Percentiles rank a stretch among this genome's conserved stretches.
Conservation (phyloP, 495 filamentous ascomycete genomes). For the Penicillium mononematosum region DNA sequence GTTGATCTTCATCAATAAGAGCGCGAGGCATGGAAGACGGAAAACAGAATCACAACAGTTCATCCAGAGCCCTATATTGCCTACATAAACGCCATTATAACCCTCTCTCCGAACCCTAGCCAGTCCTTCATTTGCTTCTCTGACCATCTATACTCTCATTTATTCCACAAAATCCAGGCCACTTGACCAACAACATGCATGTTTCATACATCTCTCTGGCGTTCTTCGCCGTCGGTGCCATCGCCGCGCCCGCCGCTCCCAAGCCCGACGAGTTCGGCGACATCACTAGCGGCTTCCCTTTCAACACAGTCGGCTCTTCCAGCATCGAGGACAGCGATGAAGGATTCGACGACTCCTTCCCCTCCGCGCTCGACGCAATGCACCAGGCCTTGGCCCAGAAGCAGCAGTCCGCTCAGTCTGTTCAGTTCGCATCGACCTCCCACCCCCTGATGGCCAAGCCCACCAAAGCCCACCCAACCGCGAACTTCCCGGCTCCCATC, state of each 20-base stretch:
- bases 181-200: conserved; percentile 19
- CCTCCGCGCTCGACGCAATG: conserved; percentile 22
- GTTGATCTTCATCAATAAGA: conserved; percentile 20
- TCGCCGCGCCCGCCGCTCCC: conserved; percentile 23
- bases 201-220: conserved; percentile 28
- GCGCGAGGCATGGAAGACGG: conserved; percentile 24
- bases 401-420: background rate
- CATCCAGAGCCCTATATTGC: background rate
- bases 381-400: conserved; percentile 8
- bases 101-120: conserved; percentile 11
- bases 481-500: background rate
- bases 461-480: background rate
- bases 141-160: conserved; percentile 23
- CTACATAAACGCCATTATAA: conserved; percentile 21
- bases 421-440: conserved; percentile 3
- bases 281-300: conserved; percentile 19
- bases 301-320: conserved; percentile 14
- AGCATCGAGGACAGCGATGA: conserved; percentile 15
- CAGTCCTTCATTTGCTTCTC: conserved; percentile 13
- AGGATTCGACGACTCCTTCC: conserved; percentile 18
- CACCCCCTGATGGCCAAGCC: background rate
- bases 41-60: conserved; percentile 16
- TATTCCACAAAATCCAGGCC: background rate
- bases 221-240: conserved; percentile 23
- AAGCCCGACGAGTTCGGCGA: conserved; percentile 12